A percentile compares a stretch with the other conserved stretches of the same genome.
phyloP scores from a whole-genome alignment of 108 stramenopile genomes.

The Cylindrotheca closterium region DNA sequence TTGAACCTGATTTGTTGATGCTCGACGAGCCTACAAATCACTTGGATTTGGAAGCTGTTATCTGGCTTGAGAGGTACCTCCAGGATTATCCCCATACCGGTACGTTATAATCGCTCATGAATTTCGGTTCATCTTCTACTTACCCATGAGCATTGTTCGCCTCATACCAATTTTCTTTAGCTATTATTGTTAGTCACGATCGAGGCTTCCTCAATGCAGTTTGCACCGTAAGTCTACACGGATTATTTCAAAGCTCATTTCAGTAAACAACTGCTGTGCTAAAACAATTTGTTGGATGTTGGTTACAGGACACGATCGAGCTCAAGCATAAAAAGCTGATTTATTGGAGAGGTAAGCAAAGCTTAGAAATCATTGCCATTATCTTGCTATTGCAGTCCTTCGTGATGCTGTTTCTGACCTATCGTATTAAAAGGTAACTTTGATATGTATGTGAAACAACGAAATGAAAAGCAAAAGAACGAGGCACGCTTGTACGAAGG shows the following conservation, averaged over 20 bases:
- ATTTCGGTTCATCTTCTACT: too few species aligned
- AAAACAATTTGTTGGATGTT: neutral
- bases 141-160: too few species aligned
- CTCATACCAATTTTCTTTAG: too few species aligned
- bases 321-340: conserved; percentile 77
- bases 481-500: conserved; percentile 88
- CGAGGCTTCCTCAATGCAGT: conserved; percentile 94
- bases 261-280: too few species aligned
- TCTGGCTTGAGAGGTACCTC: conserved; percentile 94
- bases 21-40: conserved; percentile 59
- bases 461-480: conserved; percentile 83
- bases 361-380: neutral
- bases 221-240: conserved; percentile 39
- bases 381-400: neutral
- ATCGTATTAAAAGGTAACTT: conserved; percentile 94
- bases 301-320: conserved; percentile 70
- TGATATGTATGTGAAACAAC: conserved; percentile 89
- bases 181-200: conserved; percentile 95
- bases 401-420: neutral
- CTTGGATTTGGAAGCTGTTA: conserved; percentile 93
- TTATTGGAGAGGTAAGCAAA: conserved; percentile 16
- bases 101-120: too few species aligned
- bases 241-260: too few species aligned
- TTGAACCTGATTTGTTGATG: conserved; percentile 36
- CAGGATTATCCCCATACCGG: conserved; percentile 80